Evolutionary conservation across 1,284 basidiomycete genomes (phyloP).

Genomic region (Malassezia furfur): DNA sequence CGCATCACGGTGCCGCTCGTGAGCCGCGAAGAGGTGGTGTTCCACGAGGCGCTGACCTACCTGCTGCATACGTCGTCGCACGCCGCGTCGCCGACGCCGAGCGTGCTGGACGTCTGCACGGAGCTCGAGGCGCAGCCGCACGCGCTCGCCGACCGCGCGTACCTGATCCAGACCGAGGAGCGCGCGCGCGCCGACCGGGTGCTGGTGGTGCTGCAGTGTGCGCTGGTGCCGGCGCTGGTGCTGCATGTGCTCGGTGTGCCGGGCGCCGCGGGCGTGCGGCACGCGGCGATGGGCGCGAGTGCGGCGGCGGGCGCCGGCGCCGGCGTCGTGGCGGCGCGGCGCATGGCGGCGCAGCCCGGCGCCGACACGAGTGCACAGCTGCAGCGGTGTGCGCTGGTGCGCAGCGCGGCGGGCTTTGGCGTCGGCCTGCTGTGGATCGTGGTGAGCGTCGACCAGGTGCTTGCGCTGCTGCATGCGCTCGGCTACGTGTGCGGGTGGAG

Average conservation of each 20-base stretch:
- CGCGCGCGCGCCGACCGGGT: constrained; percentile 33
- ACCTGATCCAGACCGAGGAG: constrained; percentile 6
- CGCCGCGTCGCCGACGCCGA: constrained; percentile 13
- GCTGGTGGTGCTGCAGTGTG: constrained; percentile 29
- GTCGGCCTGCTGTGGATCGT: constrained; percentile 44
- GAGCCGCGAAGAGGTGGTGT: constrained; percentile 3
- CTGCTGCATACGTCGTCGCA: neutral
- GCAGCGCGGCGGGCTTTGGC: constrained; percentile 35
- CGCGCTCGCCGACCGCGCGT: neutral
- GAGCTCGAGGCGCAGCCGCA: neutral
- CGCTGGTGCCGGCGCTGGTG: constrained; percentile 30
- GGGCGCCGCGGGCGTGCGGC: constrained; percentile 12
- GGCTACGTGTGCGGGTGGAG: constrained; percentile 86
- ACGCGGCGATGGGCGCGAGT: constrained; percentile 15
- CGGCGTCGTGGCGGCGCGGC: constrained; percentile 12
- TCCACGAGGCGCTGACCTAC: constrained; percentile 28
- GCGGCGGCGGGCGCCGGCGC: constrained; percentile 9
- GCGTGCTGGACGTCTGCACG: constrained; percentile 12
- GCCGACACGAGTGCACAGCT: constrained; percentile 13
- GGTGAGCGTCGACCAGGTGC: constrained; percentile 41
- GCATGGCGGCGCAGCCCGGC: constrained; percentile 18
- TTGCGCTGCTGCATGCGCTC: constrained; percentile 59
- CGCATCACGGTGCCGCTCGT: constrained; percentile 62
- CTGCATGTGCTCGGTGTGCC: constrained; percentile 29
- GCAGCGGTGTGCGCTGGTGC: constrained; percentile 19